Evolutionary conservation across 1,284 basidiomycete species (phyloP).

Genomic region (Malassezia equina): DNA sequence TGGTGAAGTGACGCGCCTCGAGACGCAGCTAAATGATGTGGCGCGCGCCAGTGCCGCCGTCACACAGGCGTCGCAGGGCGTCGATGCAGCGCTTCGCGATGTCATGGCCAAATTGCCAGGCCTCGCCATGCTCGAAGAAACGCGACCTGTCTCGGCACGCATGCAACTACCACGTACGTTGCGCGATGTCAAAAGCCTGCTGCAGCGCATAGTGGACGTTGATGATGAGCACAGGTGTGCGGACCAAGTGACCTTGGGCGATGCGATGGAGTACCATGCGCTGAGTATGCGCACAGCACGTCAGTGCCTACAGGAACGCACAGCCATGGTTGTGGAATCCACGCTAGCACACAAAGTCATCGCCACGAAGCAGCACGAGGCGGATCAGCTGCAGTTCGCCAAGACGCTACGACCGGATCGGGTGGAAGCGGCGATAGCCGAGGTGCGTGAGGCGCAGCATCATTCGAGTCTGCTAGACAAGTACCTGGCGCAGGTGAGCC

Average conservation of each 20-base stretch:
- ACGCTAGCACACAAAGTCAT: constrained; percentile 29
- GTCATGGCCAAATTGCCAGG: constrained; percentile 9
- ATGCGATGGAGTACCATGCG: constrained; percentile 35
- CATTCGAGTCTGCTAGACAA: constrained; percentile 26
- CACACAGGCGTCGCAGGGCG: constrained; percentile 1
- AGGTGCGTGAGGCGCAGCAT: constrained; percentile 34
- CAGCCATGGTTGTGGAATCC: constrained; percentile 39
- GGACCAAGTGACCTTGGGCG: constrained; percentile 23
- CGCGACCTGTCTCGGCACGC: background rate
- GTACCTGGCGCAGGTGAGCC: constrained; percentile 24
- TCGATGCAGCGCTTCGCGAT: constrained; percentile 10
- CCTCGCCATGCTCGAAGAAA: constrained; percentile 15
- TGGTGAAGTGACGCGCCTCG: constrained; percentile 11
- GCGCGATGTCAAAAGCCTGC: constrained; percentile 1
- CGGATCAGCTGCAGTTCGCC: constrained; percentile 28
- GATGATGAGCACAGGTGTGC: background rate
- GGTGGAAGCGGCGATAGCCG: constrained; percentile 32
- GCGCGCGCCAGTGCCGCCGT: constrained; percentile 2
- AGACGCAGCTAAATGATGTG: constrained; percentile 10
- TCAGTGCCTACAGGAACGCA: constrained; percentile 34
- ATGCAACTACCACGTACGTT: constrained; percentile 8
- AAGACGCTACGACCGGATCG: constrained; percentile 23
- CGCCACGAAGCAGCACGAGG: constrained; percentile 29
- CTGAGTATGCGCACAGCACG: constrained; percentile 37
- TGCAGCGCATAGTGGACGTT: background rate